Base-by-base conservation (phyloP, 2,329 filamentous ascomycete species). In the Aspergillus amoenus region DNA sequence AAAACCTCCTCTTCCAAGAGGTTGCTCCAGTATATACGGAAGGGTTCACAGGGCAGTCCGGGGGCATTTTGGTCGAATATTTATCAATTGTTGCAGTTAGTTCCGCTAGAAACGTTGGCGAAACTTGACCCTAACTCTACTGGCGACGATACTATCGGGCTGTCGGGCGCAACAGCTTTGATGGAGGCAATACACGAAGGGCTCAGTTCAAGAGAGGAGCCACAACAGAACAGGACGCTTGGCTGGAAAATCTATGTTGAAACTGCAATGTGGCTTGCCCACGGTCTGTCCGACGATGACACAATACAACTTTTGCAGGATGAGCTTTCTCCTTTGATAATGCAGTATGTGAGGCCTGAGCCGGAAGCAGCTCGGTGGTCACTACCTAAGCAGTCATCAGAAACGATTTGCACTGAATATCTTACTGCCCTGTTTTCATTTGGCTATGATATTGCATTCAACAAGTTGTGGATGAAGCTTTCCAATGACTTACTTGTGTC, bases 201-300 rank as follows among this genome's bases (percentile, higher is more conserved):
- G 0, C 82, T 97, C 7, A 82, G 82, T 1, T 84, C 82, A 54
- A 87, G 88, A 61, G 90, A 94, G 37, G 93, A 97, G 67, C 84
- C 87, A 2, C 84, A 85, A 12, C 79, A 81, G 39, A 90, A 92
- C 66, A 81, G 86, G 1, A 78, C 83, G 4, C 78, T 83, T 48
- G 90, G 89, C 7, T 97, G 91, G 87, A 84, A 81, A 27, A 83
- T 85, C 13, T 97, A 96, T 68, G 82, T 93, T 17, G 82, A 86
- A 12, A 79, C 86, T 1, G 79, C 84, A 2, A 79, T 81, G 41
- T 79, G 83, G 61, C 77, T 90, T 15, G 67, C 82, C 15, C 74
- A 68, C 32, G 75, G 70, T 8, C 75, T 84, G 4, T 61, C 78
- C 0, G 73, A 80, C 1, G 79, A 82, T 3, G 81, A 82, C 37